Evolutionary conservation across 345 rosid genomes (phyloP).

Genomic region (Pistacia integerrima): DNA sequence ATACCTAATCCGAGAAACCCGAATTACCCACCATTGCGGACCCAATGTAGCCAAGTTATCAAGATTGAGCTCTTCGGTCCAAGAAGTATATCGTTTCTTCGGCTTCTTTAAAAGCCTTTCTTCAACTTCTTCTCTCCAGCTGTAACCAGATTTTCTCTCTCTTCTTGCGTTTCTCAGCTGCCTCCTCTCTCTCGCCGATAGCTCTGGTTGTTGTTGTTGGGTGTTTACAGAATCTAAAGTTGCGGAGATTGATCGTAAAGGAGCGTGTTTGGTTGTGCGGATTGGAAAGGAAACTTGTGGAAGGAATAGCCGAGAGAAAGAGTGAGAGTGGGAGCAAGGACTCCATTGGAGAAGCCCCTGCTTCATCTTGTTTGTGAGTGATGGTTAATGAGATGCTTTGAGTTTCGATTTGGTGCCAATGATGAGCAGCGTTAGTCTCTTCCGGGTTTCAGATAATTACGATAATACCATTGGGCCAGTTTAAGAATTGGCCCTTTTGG

Average conservation of each 20-base stretch:
- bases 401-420: neutral
- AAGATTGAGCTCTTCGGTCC: constrained; percentile 71
- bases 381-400: neutral
- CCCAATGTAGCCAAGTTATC: constrained; percentile 68
- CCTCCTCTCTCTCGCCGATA: constrained; percentile 85
- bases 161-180: constrained; percentile 76
- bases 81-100: constrained; percentile 53
- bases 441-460: neutral
- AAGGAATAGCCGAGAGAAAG: constrained; percentile 26
- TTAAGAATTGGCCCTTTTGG: neutral
- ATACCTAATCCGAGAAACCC: constrained; percentile 58
- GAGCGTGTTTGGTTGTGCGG: constrained; percentile 19
- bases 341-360: constrained; percentile 74
- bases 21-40: constrained; percentile 83
- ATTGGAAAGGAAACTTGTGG: constrained; percentile 23
- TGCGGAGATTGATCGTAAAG: constrained; percentile 31
- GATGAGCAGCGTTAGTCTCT: neutral
- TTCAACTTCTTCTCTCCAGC: constrained; percentile 88
- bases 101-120: constrained; percentile 70
- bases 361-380: constrained; percentile 37
- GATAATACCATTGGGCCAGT: too few relatives aligned
- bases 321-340: constrained; percentile 36
- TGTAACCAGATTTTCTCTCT: constrained; percentile 60
- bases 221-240: constrained; percentile 39
- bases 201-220: constrained; percentile 24